Evolutionary conservation across 106 monocot species (phyloP).

Genomic region (Agapanthus africanus): DNA sequence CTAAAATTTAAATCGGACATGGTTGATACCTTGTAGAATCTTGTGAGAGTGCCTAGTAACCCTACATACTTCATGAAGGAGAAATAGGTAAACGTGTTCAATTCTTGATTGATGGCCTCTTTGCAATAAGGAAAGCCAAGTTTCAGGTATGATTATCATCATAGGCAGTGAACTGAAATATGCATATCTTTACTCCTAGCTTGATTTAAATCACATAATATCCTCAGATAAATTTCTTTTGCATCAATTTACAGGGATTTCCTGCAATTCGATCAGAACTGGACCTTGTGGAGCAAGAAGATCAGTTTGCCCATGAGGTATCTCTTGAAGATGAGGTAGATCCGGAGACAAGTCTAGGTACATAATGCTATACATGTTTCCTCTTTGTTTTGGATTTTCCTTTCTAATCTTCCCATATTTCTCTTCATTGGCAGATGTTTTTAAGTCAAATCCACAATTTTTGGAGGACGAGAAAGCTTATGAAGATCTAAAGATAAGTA

Average conservation of each 20-base stretch:
- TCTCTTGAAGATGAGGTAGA: constrained; percentile 85
- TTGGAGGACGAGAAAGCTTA: constrained; percentile 93
- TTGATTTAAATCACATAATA: not conserved
- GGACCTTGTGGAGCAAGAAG: constrained; percentile 83
- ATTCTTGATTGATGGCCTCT: constrained; percentile 90
- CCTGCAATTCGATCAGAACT: constrained; percentile 78
- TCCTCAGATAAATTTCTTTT: not conserved
- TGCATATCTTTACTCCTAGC: not conserved
- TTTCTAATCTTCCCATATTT: constrained; percentile 1
- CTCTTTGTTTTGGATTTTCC: not conserved
- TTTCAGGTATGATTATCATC: constrained; percentile 56
- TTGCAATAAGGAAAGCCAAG: constrained; percentile 88
- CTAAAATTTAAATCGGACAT: no score
- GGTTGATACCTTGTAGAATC: no score
- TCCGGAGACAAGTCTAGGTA: constrained; percentile 74
- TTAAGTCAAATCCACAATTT: constrained; percentile 64
- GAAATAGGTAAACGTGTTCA: constrained; percentile 94
- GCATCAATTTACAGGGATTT: constrained; percentile 44
- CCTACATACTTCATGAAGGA: constrained; percentile 97
- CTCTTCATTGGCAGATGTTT: constrained; percentile 53
- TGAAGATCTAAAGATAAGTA: constrained; percentile 75
- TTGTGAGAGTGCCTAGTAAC: no score
- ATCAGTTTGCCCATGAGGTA: constrained; percentile 76
- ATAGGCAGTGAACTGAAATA: not conserved
- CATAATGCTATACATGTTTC: constrained; percentile 5